A percentile compares a stretch with the other conserved stretches of the same genome.
Conservation (phyloP, 495 filamentous ascomycete species). For the Hypomontagnella submonticulosa region DNA sequence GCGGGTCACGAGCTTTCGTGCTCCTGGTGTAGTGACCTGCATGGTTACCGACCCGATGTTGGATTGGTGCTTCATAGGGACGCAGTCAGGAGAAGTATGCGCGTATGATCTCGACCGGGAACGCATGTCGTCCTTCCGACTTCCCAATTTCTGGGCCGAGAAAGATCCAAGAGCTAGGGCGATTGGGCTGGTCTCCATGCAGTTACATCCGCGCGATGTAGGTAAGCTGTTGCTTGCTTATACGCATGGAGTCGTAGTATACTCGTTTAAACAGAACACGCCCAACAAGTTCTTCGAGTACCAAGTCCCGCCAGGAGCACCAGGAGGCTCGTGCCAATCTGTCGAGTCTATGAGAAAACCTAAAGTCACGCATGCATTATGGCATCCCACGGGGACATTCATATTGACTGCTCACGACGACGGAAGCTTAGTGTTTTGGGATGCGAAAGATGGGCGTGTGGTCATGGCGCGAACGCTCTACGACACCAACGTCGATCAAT, state of each 20-base stretch:
- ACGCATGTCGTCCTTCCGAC: constrained; percentile 75
- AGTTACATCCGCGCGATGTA: constrained; percentile 90
- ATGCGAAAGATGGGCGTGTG: constrained; percentile 87
- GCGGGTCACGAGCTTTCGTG: constrained; percentile 70
- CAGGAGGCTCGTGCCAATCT: constrained; percentile 73
- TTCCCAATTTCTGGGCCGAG: constrained; percentile 86
- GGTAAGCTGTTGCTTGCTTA: constrained; percentile 93
- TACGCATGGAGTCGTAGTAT: constrained; percentile 84
- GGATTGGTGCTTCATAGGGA: constrained; percentile 87
- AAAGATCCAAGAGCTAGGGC: constrained; percentile 58
- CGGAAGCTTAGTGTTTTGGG: constrained; percentile 91
- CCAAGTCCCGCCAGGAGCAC: constrained; percentile 81
- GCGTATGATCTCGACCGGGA: constrained; percentile 92
- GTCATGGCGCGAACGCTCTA: constrained; percentile 84
- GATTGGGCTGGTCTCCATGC: constrained; percentile 69
- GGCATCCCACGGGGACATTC: constrained; percentile 97
- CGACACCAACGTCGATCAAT: constrained; percentile 72
- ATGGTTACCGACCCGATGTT: constrained; percentile 85
- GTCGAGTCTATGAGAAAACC: constrained; percentile 70
- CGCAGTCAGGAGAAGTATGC: constrained; percentile 81
- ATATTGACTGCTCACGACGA: constrained; percentile 89
- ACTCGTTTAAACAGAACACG: constrained; percentile 89
- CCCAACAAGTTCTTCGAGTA: constrained; percentile 84
- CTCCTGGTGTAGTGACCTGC: constrained; percentile 75
- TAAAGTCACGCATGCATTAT: constrained; percentile 78